Evolutionary conservation across 2,329 filamentous ascomycete species (phyloP).

Genomic region (Nigrograna mackinnonii): DNA sequence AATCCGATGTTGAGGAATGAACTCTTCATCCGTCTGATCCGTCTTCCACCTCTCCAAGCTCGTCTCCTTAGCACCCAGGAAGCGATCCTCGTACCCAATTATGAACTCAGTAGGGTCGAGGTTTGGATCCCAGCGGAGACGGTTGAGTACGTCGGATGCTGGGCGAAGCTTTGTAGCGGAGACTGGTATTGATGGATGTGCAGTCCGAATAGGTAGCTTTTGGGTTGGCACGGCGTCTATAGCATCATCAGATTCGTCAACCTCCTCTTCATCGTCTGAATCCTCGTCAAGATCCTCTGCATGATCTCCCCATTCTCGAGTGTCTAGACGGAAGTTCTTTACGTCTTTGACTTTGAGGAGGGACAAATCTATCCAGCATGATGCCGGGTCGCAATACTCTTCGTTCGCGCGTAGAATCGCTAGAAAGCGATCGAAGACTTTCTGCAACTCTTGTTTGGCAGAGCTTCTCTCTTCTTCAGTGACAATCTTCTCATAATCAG

Average conservation of each 20-base stretch:
- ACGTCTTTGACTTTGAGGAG: constrained; percentile 39
- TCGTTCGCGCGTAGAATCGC: constrained; percentile 36
- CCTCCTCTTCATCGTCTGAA: constrained; percentile 12
- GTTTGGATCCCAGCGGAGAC: constrained; percentile 54
- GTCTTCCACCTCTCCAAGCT: constrained; percentile 55
- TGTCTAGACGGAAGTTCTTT: constrained; percentile 49
- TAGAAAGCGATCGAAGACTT: constrained; percentile 37
- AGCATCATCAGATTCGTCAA: constrained; percentile 9
- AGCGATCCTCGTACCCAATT: constrained; percentile 59
- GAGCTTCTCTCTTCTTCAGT: constrained; percentile 44
- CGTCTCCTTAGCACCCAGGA: constrained; percentile 53
- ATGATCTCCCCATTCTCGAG: constrained; percentile 55
- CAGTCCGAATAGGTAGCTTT: constrained; percentile 20
- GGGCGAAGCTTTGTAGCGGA: constrained; percentile 35
- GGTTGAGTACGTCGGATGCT: constrained; percentile 50
- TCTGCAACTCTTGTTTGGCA: constrained; percentile 48
- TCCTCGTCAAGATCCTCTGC: constrained; percentile 42
- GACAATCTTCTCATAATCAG: not conserved
- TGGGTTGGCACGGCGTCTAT: constrained; percentile 4
- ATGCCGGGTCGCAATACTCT: constrained; percentile 38
- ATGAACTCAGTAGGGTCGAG: constrained; percentile 51
- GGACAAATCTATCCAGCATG: constrained; percentile 38
- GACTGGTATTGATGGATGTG: constrained; percentile 20
- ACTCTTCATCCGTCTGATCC: constrained; percentile 59
- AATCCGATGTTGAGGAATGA: constrained; percentile 60